Evolutionary conservation across 1,284 basidiomycete species (phyloP).

Genomic region (Trametes versicolor): DNA sequence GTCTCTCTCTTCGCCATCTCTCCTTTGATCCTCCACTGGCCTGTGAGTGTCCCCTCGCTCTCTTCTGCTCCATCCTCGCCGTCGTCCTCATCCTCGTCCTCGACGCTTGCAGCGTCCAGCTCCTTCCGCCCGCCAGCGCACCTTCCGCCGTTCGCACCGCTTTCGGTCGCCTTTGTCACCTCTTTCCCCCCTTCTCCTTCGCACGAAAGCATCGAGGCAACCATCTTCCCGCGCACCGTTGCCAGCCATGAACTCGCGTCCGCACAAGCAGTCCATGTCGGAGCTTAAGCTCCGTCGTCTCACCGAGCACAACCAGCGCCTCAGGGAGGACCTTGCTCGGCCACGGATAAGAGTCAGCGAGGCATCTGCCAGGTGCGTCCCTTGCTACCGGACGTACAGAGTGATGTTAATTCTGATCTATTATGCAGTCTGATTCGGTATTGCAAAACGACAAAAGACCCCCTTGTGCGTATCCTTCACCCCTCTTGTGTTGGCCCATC

Average conservation of each 20-base stretch:
- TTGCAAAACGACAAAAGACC: slow-evolving; percentile 43
- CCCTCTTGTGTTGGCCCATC: neutral
- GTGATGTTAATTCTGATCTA: slow-evolving; percentile 7
- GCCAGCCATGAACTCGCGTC: slow-evolving; percentile 64
- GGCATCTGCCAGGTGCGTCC: slow-evolving; percentile 85
- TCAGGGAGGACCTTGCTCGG: slow-evolving; percentile 90
- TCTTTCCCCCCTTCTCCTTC: slow-evolving; percentile 13
- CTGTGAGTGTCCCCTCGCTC: slow-evolving; percentile 24
- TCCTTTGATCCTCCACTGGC: slow-evolving; percentile 35
- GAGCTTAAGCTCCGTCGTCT: slow-evolving; percentile 95
- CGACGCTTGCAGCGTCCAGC: slow-evolving; percentile 22
- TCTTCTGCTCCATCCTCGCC: slow-evolving; percentile 3
- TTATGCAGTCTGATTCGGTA: slow-evolving; percentile 85
- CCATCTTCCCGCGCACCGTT: slow-evolving; percentile 16
- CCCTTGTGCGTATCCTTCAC: slow-evolving; percentile 52
- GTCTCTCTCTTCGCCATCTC: slow-evolving; percentile 23
- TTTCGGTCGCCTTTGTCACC: slow-evolving; percentile 25
- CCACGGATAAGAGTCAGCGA: slow-evolving; percentile 92
- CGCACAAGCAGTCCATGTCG: slow-evolving; percentile 88
- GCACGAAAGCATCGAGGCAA: slow-evolving; percentile 19
- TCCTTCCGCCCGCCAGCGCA: slow-evolving; percentile 26
- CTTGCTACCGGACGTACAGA: slow-evolving; percentile 4
- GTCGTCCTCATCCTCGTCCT: slow-evolving; percentile 10
- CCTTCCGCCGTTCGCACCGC: slow-evolving; percentile 13
- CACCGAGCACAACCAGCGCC: slow-evolving; percentile 92